A percentile compares a stretch with the other conserved stretches of the same genome.
These are phyloP conservation scores for Mortierella sp. DNA, from an alignment of 371 early-diverging fungal genomes.

Conservation along the genomic window DNA sequence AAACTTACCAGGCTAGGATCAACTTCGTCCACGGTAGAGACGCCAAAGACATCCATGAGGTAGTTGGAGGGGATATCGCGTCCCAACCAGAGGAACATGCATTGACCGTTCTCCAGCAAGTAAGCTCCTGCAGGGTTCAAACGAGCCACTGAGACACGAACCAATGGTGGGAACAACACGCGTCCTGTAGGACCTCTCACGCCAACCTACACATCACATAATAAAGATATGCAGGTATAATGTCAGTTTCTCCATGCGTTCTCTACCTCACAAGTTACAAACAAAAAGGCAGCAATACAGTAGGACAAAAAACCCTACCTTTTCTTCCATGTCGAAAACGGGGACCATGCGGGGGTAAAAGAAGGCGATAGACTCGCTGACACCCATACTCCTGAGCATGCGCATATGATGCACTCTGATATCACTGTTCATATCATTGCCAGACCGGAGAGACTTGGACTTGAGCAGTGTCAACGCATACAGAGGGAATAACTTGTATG, in stretches of 20 bases:
- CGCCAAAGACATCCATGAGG: conserved; percentile 83
- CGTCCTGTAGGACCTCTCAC: conserved; percentile 53
- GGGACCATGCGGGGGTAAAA: conserved; percentile 90
- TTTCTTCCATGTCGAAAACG: conserved; percentile 72
- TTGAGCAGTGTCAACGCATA: conserved; percentile 90
- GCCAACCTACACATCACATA: conserved; percentile 19
- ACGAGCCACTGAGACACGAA: conserved; percentile 84
- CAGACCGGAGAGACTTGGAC: conserved; percentile 78
- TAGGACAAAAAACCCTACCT: conserved; percentile 57
- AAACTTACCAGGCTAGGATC: conserved; percentile 75
- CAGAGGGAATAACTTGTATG: conserved; percentile 95
- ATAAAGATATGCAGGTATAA: background rate
- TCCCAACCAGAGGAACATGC: conserved; percentile 92
- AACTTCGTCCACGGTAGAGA: conserved; percentile 77
- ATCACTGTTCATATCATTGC: conserved; percentile 73
- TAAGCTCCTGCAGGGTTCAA: conserved; percentile 82
- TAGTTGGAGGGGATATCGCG: conserved; percentile 71
- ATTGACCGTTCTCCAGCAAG: conserved; percentile 86
- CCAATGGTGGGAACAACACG: conserved; percentile 72
- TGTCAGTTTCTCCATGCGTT: background rate
- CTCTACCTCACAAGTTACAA: background rate
- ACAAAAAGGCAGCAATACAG: background rate
- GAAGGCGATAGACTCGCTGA: conserved; percentile 76
- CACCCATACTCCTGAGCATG: conserved; percentile 77
- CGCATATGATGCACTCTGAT: conserved; percentile 84